Percentiles rank a stretch among this genome's conserved stretches.
Conservation (phyloP, 73 alveolate genomes). For the Paraurostyla sp. region DNA sequence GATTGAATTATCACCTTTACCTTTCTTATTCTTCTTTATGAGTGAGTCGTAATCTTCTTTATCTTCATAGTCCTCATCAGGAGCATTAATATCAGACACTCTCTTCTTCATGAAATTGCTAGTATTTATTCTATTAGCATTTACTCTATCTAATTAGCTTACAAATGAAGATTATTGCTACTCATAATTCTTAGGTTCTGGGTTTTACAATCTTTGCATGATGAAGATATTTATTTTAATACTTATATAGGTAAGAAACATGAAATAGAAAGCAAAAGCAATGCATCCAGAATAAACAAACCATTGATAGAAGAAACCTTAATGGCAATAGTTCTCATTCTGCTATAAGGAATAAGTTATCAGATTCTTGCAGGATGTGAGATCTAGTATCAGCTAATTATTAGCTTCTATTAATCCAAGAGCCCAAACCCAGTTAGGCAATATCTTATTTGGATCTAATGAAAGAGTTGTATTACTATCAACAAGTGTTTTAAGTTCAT, state of each 20-base stretch:
- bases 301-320: background rate
- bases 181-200: background rate
- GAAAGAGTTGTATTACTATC: background rate
- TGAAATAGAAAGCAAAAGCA: background rate
- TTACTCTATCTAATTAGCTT: background rate
- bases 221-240: background rate
- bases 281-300: slow-evolving; percentile 14
- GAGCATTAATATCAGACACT: background rate
- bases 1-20: background rate
- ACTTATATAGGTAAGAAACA: background rate
- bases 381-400: background rate
- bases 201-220: no score
- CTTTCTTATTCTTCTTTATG: background rate
- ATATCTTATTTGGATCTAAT: background rate
- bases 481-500: background rate
- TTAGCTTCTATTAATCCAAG: background rate
- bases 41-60: background rate
- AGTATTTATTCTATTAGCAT: background rate
- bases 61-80: background rate
- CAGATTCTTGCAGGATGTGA: background rate
- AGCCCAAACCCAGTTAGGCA: background rate
- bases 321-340: background rate
- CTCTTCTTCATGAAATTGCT: background rate
- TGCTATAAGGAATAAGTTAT: background rate
- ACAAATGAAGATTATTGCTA: background rate